Evolutionary conservation across 352 stramenopile species (phyloP).

Genomic region (Phytopythium cucurbitacearum): DNA sequence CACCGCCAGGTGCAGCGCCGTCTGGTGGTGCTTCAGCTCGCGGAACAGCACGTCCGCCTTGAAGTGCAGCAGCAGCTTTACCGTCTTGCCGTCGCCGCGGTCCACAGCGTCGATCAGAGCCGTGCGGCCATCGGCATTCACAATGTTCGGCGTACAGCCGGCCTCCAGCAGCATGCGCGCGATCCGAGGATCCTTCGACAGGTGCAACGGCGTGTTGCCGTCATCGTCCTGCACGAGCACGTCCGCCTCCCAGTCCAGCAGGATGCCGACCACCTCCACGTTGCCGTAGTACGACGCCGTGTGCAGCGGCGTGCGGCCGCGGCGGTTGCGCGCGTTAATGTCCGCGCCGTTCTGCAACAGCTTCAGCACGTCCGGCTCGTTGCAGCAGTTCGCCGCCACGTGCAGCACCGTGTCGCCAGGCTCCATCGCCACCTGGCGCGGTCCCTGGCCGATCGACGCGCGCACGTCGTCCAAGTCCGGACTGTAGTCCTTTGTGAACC

Average conservation of each 20-base stretch:
- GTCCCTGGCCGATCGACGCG: constrained; percentile 32
- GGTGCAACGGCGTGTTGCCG: constrained; percentile 80
- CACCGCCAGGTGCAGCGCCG: constrained; percentile 73
- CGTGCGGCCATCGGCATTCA: constrained; percentile 76
- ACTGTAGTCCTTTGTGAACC: constrained; percentile 79
- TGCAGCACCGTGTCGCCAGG: constrained; percentile 85
- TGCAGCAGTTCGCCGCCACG: constrained; percentile 83
- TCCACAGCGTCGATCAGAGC: constrained; percentile 79
- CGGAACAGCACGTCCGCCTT: constrained; percentile 85
- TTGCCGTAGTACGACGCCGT: constrained; percentile 81
- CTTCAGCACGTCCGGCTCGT: constrained; percentile 81
- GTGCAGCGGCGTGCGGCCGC: constrained; percentile 74
- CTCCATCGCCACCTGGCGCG: constrained; percentile 79
- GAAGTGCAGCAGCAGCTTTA: constrained; percentile 76
- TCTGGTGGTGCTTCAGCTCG: constrained; percentile 84
- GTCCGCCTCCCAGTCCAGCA: constrained; percentile 80
- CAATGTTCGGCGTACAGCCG: constrained; percentile 79
- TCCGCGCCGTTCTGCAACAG: constrained; percentile 84
- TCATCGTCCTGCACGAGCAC: constrained; percentile 75
- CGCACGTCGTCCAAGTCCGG: constrained; percentile 31
- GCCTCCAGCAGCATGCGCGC: constrained; percentile 78
- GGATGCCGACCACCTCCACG: constrained; percentile 73
- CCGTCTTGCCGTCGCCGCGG: constrained; percentile 61
- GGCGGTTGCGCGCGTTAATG: constrained; percentile 80
- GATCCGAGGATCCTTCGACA: constrained; percentile 76